These are phyloP conservation scores for Marasmius oreades DNA, from an alignment of 1,284 basidiomycete genomes.

Conservation along the genomic window DNA sequence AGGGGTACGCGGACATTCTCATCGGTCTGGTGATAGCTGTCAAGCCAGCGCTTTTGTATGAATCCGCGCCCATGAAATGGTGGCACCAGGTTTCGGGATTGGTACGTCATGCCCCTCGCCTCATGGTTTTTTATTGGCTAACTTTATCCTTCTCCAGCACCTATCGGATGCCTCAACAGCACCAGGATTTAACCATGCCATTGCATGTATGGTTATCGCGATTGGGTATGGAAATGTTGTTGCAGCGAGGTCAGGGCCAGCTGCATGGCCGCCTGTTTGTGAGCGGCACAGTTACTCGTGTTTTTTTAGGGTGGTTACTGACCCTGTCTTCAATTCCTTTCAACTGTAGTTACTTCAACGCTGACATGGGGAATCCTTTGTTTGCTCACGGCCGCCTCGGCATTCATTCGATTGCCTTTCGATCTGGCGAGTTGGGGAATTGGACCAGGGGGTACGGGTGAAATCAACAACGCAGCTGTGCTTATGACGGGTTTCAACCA, in stretches of 20 bases:
- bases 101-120: background rate
- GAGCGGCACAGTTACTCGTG: background rate
- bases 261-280: constrained; percentile 19
- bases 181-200: constrained; percentile 28
- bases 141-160: constrained; percentile 14
- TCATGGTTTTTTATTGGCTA: background rate
- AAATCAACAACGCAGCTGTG: constrained; percentile 23
- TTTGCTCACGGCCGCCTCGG: constrained; percentile 19
- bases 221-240: constrained; percentile 26
- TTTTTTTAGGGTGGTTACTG: background rate
- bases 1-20: background rate
- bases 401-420: background rate
- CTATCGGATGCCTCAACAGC: constrained; percentile 21
- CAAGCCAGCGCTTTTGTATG: background rate
- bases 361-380: constrained; percentile 22
- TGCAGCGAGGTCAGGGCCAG: constrained; percentile 17
- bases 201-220: constrained; percentile 28
- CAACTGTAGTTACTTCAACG: constrained; percentile 23
- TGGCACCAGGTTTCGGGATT: background rate
- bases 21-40: background rate
- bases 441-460: background rate
- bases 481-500: constrained; percentile 22
- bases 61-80: background rate
- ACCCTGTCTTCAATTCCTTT: background rate
- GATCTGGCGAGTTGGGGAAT: background rate